Evolutionary conservation across 2,329 filamentous ascomycete species (phyloP).

Genomic region (Cadophora luteo-olivacea): DNA sequence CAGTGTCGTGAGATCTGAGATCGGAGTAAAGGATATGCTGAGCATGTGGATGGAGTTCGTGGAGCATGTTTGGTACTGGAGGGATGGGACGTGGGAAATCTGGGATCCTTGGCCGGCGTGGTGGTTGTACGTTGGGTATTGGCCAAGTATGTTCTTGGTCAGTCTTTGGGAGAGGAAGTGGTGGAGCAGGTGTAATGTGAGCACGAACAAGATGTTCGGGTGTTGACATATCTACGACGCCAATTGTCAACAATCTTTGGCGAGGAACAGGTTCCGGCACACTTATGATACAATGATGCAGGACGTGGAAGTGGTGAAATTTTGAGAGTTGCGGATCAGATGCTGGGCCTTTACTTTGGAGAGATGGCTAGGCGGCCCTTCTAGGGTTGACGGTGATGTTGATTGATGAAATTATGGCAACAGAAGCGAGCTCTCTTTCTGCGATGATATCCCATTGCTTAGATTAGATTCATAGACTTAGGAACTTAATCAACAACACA

Average conservation of each 20-base stretch:
- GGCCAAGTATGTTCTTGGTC: constrained; percentile 57
- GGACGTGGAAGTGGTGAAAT: neutral
- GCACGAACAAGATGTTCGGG: constrained; percentile 65
- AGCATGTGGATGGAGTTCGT: constrained; percentile 43
- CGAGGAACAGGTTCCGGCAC: no score
- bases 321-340: neutral
- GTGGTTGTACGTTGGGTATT: constrained; percentile 63
- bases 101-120: constrained; percentile 64
- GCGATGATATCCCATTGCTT: constrained; percentile 2
- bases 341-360: neutral
- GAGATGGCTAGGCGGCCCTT: neutral
- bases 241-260: no score
- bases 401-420: constrained; percentile 6
- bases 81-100: constrained; percentile 58
- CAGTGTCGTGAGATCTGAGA: constrained; percentile 38
- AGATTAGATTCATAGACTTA: constrained; percentile 15
- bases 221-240: constrained; percentile 29
- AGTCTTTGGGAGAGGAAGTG: constrained; percentile 52
- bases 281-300: neutral
- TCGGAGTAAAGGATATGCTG: constrained; percentile 34
- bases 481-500: neutral
- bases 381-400: neutral
- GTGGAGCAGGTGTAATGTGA: constrained; percentile 73
- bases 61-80: constrained; percentile 55
- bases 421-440: neutral